A percentile compares a stretch with the other conserved stretches of the same genome.
Evolutionary conservation across 1,284 basidiomycete species (phyloP).

Genomic region (Dichomitus squalens): DNA sequence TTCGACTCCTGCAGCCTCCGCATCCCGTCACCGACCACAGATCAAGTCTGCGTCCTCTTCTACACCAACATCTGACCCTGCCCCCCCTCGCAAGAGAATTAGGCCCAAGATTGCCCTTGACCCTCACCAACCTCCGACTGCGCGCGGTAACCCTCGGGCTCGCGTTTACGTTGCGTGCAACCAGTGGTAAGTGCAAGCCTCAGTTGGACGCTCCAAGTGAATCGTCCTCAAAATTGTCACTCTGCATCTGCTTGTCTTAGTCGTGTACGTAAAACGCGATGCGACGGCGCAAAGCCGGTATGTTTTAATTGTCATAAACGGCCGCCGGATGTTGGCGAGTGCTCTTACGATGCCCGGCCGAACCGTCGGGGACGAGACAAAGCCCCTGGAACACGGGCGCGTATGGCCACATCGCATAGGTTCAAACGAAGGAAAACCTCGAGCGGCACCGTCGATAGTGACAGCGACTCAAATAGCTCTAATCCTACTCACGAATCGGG

Average conservation of each 20-base stretch:
- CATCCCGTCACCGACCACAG: background rate
- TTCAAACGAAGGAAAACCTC: constrained; percentile 4
- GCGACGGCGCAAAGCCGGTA: constrained; percentile 72
- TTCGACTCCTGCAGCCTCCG: background rate
- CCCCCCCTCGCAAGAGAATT: constrained; percentile 14
- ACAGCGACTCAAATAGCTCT: constrained; percentile 5
- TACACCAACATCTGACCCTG: background rate
- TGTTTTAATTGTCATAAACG: constrained; percentile 70
- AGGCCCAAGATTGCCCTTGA: constrained; percentile 57
- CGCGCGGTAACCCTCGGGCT: constrained; percentile 69
- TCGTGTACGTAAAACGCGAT: constrained; percentile 74
- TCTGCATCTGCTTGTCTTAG: constrained; percentile 35
- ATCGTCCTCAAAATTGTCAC: no score
- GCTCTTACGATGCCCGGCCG: constrained; percentile 62
- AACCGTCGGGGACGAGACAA: constrained; percentile 77
- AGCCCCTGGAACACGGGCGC: constrained; percentile 69
- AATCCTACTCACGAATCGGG: background rate
- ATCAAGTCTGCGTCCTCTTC: background rate
- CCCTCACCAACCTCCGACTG: constrained; percentile 70
- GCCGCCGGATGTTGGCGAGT: constrained; percentile 31
- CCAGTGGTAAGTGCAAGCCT: constrained; percentile 55
- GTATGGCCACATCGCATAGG: constrained; percentile 26
- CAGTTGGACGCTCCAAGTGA: background rate
- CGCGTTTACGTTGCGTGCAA: constrained; percentile 74
- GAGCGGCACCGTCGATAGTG: background rate